A percentile compares a stretch with the other conserved stretches of the same genome.
phyloP scores from a whole-genome alignment of 192 early-diverging fungal genomes.

The Backusella westeae region DNA sequence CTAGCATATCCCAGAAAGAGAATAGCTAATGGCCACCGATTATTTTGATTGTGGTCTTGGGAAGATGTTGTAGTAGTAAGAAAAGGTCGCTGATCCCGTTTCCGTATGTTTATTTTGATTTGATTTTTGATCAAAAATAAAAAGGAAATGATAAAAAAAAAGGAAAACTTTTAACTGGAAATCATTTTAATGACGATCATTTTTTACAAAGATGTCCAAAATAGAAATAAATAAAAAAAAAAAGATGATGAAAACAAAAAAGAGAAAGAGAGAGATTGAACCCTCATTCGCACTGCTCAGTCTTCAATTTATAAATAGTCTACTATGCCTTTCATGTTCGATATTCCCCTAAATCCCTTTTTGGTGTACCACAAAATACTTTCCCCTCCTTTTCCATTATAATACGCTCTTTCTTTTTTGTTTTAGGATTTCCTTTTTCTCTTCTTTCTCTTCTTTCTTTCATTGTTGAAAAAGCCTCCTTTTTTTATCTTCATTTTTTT shows the following conservation, averaged over 20 bases:
- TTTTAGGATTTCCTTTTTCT: neutral
- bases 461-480: neutral
- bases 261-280: neutral
- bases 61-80: neutral
- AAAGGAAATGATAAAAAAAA: neutral
- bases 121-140: neutral
- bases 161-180: neutral
- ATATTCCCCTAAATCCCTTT: neutral
- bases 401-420: neutral
- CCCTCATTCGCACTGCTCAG: neutral
- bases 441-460: neutral
- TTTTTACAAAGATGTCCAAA: neutral
- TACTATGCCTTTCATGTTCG: neutral
- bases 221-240: neutral
- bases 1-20: neutral
- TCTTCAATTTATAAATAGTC: neutral
- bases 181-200: neutral
- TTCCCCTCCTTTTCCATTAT: neutral
- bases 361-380: slow-evolving; percentile 6
- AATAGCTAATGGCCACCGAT: neutral
- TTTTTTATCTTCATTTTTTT: neutral
- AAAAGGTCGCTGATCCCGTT: neutral
- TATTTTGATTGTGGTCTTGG: neutral
- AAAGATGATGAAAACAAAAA: neutral
- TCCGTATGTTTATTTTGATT: neutral